A percentile compares a stretch with the other conserved stretches of the same genome.
Evolutionary conservation across 257 asterid genomes (phyloP).

Genomic region (Gentiana dahurica): DNA sequence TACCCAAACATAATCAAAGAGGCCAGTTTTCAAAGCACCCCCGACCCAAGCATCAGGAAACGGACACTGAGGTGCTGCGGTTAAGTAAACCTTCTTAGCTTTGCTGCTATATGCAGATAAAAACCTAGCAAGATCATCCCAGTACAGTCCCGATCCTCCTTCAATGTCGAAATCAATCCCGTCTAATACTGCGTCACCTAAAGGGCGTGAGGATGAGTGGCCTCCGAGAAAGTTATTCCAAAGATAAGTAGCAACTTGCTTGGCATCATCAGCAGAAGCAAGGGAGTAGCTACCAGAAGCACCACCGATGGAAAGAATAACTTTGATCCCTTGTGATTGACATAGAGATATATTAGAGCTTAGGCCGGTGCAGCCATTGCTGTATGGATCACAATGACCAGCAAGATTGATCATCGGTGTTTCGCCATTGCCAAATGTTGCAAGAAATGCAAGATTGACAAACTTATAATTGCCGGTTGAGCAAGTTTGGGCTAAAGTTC

Average conservation of each 20-base stretch:
- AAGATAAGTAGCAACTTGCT: constrained; percentile 28
- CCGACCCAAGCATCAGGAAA: too few species aligned
- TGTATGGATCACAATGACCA: constrained; percentile 44
- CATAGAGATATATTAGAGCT: constrained; percentile 32
- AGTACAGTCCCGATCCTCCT: too few species aligned
- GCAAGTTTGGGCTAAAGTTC: constrained; percentile 36
- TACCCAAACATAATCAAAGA: too few species aligned
- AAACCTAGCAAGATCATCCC: too few species aligned
- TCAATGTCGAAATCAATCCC: too few species aligned
- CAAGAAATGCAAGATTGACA: constrained; percentile 35
- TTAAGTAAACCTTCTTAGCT: too few species aligned
- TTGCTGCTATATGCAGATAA: too few species aligned
- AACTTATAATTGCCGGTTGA: constrained; percentile 30
- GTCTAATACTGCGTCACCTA: not conserved
- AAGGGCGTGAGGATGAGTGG: not conserved
- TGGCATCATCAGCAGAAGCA: constrained; percentile 25
- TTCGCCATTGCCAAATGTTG: constrained; percentile 34
- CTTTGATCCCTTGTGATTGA: constrained; percentile 31
- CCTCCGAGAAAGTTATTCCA: constrained; percentile 47
- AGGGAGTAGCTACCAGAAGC: constrained; percentile 40
- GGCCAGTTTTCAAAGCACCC: too few species aligned
- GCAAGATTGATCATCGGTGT: constrained; percentile 39
- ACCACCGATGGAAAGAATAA: constrained; percentile 39
- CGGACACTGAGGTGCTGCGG: too few species aligned
- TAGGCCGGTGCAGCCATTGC: constrained; percentile 23